phyloP scores from a whole-genome alignment of 257 asterid genomes.

The Anisodus tanguticus region DNA sequence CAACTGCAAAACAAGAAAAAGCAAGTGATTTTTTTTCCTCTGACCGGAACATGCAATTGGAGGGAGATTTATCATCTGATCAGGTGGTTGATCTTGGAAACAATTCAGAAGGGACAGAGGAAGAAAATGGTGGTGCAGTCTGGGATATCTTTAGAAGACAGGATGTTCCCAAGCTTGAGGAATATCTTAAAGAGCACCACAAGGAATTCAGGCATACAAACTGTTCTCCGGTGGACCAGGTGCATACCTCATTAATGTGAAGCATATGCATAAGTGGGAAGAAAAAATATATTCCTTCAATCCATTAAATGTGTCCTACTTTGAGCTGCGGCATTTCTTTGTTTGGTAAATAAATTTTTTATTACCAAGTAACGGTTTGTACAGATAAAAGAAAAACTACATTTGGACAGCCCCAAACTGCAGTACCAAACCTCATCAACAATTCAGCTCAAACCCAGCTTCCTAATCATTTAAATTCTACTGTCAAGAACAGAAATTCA shows the following conservation, averaged over 20 bases:
- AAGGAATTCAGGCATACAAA: slow-evolving; percentile 60
- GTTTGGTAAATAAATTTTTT: too few species aligned
- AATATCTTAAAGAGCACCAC: slow-evolving; percentile 60
- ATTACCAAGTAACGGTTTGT: too few species aligned
- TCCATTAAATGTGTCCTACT: background rate
- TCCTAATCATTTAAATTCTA: too few species aligned
- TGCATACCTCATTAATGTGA: slow-evolving; percentile 36
- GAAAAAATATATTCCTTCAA: background rate
- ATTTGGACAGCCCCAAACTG: too few species aligned
- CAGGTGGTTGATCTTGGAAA: slow-evolving; percentile 19
- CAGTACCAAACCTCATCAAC: too few species aligned
- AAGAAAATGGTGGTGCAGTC: slow-evolving; percentile 64
- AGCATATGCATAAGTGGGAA: background rate
- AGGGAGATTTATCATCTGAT: slow-evolving; percentile 27
- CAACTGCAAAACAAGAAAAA: slow-evolving; percentile 27
- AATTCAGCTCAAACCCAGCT: too few species aligned
- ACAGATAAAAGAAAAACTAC: too few species aligned
- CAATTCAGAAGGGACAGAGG: slow-evolving; percentile 30
- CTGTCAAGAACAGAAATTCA: too few species aligned
- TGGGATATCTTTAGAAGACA: slow-evolving; percentile 84
- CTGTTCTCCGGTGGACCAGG: slow-evolving; percentile 46
- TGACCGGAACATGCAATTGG: slow-evolving; percentile 11
- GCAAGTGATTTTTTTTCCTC: slow-evolving; percentile 30
- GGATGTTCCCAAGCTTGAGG: slow-evolving; percentile 67
- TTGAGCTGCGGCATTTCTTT: background rate